A percentile compares a stretch with the other conserved stretches of the same genome.
These are phyloP conservation scores for Elasticomyces elasticus DNA, from an alignment of 495 filamentous ascomycete species.

Conservation along the genomic window DNA sequence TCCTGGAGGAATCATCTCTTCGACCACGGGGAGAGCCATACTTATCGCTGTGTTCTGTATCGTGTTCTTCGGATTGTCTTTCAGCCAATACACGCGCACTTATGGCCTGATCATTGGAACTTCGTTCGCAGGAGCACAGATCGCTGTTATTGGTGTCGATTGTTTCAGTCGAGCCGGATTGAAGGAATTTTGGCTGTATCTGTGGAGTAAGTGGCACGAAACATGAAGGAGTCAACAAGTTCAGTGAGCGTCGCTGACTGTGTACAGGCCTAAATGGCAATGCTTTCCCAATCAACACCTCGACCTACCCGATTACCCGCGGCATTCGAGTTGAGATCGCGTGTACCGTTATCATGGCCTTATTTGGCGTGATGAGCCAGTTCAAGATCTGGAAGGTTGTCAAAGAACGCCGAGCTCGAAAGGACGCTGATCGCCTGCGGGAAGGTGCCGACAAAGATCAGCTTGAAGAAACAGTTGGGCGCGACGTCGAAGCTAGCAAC, in stretches of 20 bases:
- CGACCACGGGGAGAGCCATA: slow-evolving; percentile 51
- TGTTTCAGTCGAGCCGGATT: slow-evolving; percentile 81
- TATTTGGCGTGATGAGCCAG: slow-evolving; percentile 73
- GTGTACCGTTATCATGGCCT: slow-evolving; percentile 58
- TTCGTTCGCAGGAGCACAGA: slow-evolving; percentile 73
- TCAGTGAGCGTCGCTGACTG: slow-evolving; percentile 7
- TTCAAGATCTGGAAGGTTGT: slow-evolving; percentile 83
- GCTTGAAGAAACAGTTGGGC: slow-evolving; percentile 59
- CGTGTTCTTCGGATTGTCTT: slow-evolving; percentile 60
- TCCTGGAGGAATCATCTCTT: slow-evolving; percentile 60
- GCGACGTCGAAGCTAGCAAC: slow-evolving; percentile 57
- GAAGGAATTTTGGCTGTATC: slow-evolving; percentile 93
- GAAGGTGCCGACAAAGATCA: slow-evolving; percentile 51
- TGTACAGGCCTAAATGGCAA: slow-evolving; percentile 58
- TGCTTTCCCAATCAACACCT: slow-evolving; percentile 64
- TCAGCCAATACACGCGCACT: slow-evolving; percentile 65
- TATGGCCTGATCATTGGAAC: slow-evolving; percentile 68
- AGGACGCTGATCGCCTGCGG: slow-evolving; percentile 45
- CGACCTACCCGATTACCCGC: slow-evolving; percentile 76
- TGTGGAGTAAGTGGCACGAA: slow-evolving; percentile 67
- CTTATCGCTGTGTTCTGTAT: slow-evolving; percentile 67
- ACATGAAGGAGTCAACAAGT: slow-evolving; percentile 2
- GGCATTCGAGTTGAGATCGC: slow-evolving; percentile 82
- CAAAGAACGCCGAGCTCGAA: slow-evolving; percentile 56
- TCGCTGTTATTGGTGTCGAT: slow-evolving; percentile 72